Conservation (phyloP, 768 basidiomycete species). For the Auricularia cornea region DNA sequence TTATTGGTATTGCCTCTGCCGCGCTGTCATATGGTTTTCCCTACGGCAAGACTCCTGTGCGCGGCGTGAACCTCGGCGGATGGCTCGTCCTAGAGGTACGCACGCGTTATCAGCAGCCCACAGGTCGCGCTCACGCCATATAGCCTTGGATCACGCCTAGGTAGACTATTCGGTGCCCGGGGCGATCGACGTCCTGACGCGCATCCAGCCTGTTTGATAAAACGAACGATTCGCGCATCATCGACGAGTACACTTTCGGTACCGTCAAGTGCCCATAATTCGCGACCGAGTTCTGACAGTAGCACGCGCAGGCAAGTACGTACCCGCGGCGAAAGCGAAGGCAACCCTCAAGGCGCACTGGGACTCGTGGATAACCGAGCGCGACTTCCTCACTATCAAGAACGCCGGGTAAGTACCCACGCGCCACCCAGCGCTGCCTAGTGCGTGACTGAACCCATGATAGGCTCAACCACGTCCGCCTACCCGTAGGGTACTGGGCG, state of each 20-base stretch:
- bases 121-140: conserved; percentile 33
- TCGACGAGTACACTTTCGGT: conserved; percentile 76
- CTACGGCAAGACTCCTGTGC: conserved; percentile 64
- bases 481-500: conserved; percentile 46
- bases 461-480: conserved; percentile 32
- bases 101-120: neutral
- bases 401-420: neutral
- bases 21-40: conserved; percentile 39
- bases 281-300: neutral
- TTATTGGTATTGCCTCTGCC: neutral
- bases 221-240: conserved; percentile 49
- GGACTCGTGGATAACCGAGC: conserved; percentile 60
- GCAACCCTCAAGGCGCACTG: conserved; percentile 53
- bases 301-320: conserved; percentile 35
- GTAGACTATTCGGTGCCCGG: neutral
- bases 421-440: neutral
- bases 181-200: too few species aligned
- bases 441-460: neutral
- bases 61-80: conserved; percentile 77
- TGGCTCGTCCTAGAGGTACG: conserved; percentile 49
- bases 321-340: conserved; percentile 41
- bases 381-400: conserved; percentile 38
- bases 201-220: conserved; percentile 51
- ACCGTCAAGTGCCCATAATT: conserved; percentile 34
- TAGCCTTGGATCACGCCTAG: conserved; percentile 72